Percentiles rank a stretch among this genome's conserved stretches.
Evolutionary conservation across 148 eudicot species (phyloP).

Genomic region (Simmondsia chinensis): DNA sequence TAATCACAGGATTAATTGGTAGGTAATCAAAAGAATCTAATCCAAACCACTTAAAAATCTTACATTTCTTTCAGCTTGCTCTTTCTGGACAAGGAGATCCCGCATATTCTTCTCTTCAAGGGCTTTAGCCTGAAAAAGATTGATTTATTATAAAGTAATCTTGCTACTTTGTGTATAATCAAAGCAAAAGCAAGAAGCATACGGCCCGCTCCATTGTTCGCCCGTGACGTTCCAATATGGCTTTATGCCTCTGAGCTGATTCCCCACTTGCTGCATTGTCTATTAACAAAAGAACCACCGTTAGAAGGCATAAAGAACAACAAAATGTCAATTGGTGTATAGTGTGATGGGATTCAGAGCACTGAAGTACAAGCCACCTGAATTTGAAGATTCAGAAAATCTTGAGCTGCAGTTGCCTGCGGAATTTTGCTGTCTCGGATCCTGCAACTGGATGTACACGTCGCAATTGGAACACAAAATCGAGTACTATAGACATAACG

Average conservation of each 20-base stretch:
- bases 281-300: constrained; percentile 6
- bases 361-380: constrained; percentile 14
- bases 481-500: constrained; percentile 1
- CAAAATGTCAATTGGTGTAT: too few species aligned
- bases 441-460: constrained; percentile 28
- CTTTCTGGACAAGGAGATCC: constrained; percentile 74
- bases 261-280: constrained; percentile 36
- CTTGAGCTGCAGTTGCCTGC: constrained; percentile 15
- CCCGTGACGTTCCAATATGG: constrained; percentile 72
- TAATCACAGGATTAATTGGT: constrained; percentile 1
- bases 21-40: background rate
- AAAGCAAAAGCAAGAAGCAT: constrained; percentile 17
- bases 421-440: constrained; percentile 32
- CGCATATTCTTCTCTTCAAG: constrained; percentile 93
- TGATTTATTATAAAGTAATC: constrained; percentile 3
- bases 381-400: constrained; percentile 16
- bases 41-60: constrained; percentile 2
- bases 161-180: background rate
- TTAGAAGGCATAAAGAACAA: background rate
- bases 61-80: constrained; percentile 92
- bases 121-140: constrained; percentile 66
- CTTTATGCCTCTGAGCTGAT: constrained; percentile 72
- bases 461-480: constrained; percentile 3
- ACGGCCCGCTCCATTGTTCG: constrained; percentile 89
- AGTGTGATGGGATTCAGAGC: background rate